phyloP scores from a whole-genome alignment of 352 stramenopile species.

The Nothophytophthora sp. region DNA sequence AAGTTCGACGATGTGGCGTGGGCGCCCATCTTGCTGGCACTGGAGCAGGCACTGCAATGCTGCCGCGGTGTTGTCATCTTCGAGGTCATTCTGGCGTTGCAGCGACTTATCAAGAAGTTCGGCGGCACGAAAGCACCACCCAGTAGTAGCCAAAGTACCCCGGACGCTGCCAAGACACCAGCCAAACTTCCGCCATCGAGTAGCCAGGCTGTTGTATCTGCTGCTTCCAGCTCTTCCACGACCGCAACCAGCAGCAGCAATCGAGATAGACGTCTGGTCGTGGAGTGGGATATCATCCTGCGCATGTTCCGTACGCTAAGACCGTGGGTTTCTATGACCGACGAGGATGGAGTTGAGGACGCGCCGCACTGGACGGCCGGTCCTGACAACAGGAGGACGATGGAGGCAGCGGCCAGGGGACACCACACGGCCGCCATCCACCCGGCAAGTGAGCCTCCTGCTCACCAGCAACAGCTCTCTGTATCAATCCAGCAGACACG shows the following conservation, averaged over 20 bases:
- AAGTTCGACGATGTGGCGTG: constrained; percentile 79
- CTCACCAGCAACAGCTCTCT: constrained; percentile 30
- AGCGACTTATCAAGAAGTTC: constrained; percentile 89
- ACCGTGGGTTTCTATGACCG: constrained; percentile 64
- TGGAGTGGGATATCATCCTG: constrained; percentile 89
- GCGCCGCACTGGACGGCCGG: constrained; percentile 8
- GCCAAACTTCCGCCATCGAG: constrained; percentile 5
- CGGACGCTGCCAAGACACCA: constrained; percentile 2
- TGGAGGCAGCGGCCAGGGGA: constrained; percentile 2
- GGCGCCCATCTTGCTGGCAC: constrained; percentile 65
- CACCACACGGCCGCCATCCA: constrained; percentile 15
- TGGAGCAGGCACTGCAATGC: constrained; percentile 64
- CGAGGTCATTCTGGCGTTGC: constrained; percentile 85
- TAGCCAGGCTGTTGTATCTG: constrained; percentile 4
- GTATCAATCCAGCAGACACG: constrained; percentile 70
- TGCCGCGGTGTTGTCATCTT: constrained; percentile 84
- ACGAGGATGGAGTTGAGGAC: constrained; percentile 38
- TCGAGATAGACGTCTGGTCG: constrained; percentile 42
- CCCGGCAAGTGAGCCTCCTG: constrained; percentile 6
- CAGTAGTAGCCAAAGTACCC: constrained; percentile 8
- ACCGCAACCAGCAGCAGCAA: constrained; percentile 1
- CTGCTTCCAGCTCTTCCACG: not conserved
- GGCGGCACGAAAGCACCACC: constrained; percentile 23
- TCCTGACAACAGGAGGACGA: constrained; percentile 10
- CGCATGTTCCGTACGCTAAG: constrained; percentile 68